Evolutionary conservation across 139 green algal species (phyloP), one percentile per base, ranked within the genome.

Genomic region (Pleodorina starrii): DNA sequence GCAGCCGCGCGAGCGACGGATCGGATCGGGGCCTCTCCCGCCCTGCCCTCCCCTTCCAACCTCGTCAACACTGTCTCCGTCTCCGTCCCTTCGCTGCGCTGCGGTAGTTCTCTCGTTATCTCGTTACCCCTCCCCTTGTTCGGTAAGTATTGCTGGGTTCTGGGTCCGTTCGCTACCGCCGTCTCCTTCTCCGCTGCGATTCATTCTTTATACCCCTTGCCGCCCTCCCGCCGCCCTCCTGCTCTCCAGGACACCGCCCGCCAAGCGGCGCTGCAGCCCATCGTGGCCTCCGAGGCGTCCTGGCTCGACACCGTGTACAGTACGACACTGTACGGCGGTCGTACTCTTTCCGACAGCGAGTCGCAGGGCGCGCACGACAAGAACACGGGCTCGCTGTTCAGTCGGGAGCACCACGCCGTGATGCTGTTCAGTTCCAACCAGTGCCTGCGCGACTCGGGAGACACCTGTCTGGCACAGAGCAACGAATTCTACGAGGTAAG

Each of bases 231-330:
- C n/a, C n/a, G n/a, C n/a, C n/a, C n/a, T n/a, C n/a, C n/a, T n/a
- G n/a, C n/a, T n/a, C n/a, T 5, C 6, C 81, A 87, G 81, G 48
- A 88, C 32, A 29, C 10, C 6, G 27, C 66, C 11, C 19, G 43
- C 0, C 63, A 75, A 21, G 38, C 19, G 5, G 35, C 14, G 11
- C 68, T 88, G 68, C 83, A 88, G 86, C 69, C 43, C 27, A 12
- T 73, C 10, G 32, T 93, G 12, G 16, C 23, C 10, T 16, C 84
- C 16, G 88, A 92, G 85, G 78, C 84, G n/a, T 21, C 35, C 25
- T 81, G 78, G 87, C 68, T 91, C 6, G 63, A 83, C 38, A 48
- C 27, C 29, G 76, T 88, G 78, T 91, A 91, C 78, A 42, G 43
- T 17, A 91, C 87, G 5, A 66, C 69, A 0, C 36, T 91, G 51